Conservation (phyloP, 352 stramenopile genomes). For the Pseudoperonospora humuli region DNA sequence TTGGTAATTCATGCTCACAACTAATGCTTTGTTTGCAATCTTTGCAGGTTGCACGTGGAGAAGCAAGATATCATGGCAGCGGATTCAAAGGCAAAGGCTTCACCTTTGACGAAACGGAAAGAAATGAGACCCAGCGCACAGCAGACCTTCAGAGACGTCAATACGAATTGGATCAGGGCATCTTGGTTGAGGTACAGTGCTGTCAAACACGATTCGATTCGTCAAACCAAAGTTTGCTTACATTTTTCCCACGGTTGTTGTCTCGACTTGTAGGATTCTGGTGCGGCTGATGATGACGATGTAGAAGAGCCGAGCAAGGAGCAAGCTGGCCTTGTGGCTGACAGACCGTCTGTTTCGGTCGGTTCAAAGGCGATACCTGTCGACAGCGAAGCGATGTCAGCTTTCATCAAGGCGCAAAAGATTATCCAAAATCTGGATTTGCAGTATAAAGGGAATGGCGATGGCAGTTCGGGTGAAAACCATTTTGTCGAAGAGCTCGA, state of each 20-base stretch:
- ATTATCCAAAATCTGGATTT: conserved; percentile 80
- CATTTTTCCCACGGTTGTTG: conserved; percentile 1
- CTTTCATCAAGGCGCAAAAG: conserved; percentile 76
- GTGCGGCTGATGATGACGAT: conserved; percentile 50
- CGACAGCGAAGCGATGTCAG: conserved; percentile 57
- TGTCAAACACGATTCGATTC: neutral
- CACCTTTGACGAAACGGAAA: conserved; percentile 96
- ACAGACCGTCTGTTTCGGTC: conserved; percentile 14
- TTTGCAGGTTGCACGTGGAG: conserved; percentile 85
- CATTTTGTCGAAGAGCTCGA: conserved; percentile 88
- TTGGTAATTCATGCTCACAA: neutral
- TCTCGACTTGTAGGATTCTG: conserved; percentile 28
- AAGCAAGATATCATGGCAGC: conserved; percentile 93
- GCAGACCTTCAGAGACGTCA: conserved; percentile 88
- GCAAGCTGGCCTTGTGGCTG: conserved; percentile 3
- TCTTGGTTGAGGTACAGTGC: conserved; percentile 52
- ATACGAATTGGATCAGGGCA: conserved; percentile 84
- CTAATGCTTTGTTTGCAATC: conserved; percentile 2
- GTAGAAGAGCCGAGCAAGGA: conserved; percentile 34
- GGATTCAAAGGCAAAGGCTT: conserved; percentile 98
- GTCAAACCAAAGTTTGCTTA: conserved; percentile 1
- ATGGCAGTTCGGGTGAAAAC: conserved; percentile 29
- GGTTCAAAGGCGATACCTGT: conserved; percentile 16
- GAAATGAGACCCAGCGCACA: conserved; percentile 92
- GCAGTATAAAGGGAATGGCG: conserved; percentile 62